Conservation (phyloP, 2,329 filamentous ascomycete species). For the Claviceps pusilla region DNA sequence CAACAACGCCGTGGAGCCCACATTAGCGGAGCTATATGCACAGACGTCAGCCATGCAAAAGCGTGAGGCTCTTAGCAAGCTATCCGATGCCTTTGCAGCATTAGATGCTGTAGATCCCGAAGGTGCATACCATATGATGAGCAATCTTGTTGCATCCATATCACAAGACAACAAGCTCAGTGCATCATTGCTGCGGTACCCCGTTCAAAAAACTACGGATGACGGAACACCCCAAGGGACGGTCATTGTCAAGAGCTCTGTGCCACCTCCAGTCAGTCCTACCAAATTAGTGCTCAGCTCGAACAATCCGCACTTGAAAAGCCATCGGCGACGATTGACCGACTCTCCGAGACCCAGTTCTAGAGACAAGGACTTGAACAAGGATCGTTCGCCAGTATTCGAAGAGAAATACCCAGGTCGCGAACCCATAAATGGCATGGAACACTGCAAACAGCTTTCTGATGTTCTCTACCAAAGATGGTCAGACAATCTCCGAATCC, state of each 20-base stretch:
- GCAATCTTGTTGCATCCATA: conserved; percentile 58
- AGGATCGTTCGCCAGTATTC: conserved; percentile 31
- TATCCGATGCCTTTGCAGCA: conserved; percentile 73
- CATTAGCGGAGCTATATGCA: conserved; percentile 74
- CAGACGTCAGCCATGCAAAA: conserved; percentile 54
- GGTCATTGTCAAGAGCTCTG: conserved; percentile 40
- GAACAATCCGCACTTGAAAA: conserved; percentile 74
- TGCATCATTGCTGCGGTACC: conserved; percentile 28
- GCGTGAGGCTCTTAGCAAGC: conserved; percentile 65
- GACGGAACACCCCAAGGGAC: conserved; percentile 38
- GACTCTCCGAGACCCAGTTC: conserved; percentile 21
- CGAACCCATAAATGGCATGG: conserved; percentile 56
- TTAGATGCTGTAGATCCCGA: conserved; percentile 83
- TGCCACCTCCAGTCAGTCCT: conserved; percentile 27
- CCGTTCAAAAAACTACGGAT: conserved; percentile 24
- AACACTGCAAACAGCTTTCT: conserved; percentile 76
- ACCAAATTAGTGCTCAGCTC: conserved; percentile 62
- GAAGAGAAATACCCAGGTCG: conserved; percentile 41
- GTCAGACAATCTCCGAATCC: conserved; percentile 64
- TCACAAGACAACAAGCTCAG: conserved; percentile 53
- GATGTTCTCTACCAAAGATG: conserved; percentile 85
- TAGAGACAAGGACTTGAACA: conserved; percentile 31
- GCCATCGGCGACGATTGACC: conserved; percentile 53
- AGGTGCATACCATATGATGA: conserved; percentile 73
- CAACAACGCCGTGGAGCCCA: conserved; percentile 64